These are phyloP conservation scores for Meredithiella fracta DNA, from an alignment of 2,329 filamentous ascomycete species.

Conservation along the genomic window DNA sequence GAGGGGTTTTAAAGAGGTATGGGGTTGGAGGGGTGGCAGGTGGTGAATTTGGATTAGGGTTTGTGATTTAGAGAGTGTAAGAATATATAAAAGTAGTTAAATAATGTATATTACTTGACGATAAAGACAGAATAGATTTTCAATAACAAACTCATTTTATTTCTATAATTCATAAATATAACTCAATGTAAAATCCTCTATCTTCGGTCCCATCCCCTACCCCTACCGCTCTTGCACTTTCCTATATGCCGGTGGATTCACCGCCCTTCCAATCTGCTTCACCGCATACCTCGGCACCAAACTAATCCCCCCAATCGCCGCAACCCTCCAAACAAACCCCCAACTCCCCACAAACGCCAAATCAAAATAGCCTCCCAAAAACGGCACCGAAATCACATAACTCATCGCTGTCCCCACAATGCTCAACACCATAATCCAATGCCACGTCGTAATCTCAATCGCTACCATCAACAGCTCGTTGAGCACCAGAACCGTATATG, in stretches of 20 bases:
- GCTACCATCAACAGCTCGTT: slow-evolving; percentile 97
- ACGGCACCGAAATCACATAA: slow-evolving; percentile 73
- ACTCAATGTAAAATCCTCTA: too few species aligned
- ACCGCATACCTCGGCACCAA: slow-evolving; percentile 74
- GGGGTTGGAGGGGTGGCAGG: slow-evolving; percentile 10
- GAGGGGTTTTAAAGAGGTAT: slow-evolving; percentile 12
- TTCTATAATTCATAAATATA: too few species aligned
- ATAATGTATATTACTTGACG: not conserved
- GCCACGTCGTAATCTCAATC: slow-evolving; percentile 93
- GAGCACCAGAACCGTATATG: slow-evolving; percentile 77
- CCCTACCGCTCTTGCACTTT: slow-evolving; percentile 65
- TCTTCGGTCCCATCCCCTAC: too few species aligned
- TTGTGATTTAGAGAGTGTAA: not conserved
- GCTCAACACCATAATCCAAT: slow-evolving; percentile 73
- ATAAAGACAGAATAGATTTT: not conserved
- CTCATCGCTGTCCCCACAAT: slow-evolving; percentile 67
- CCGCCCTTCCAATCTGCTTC: slow-evolving; percentile 67
- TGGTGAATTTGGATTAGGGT: slow-evolving; percentile 12
- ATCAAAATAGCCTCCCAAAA: slow-evolving; percentile 81
- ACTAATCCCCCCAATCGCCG: slow-evolving; percentile 62
- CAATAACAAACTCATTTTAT: not conserved
- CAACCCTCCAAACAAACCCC: slow-evolving; percentile 80
- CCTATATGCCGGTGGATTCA: slow-evolving; percentile 85
- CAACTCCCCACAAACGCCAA: slow-evolving; percentile 57
- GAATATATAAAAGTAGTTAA: not conserved